These are phyloP conservation scores for Tulasnella sp. DNA, from an alignment of 768 basidiomycete genomes.

Conservation along the genomic window DNA sequence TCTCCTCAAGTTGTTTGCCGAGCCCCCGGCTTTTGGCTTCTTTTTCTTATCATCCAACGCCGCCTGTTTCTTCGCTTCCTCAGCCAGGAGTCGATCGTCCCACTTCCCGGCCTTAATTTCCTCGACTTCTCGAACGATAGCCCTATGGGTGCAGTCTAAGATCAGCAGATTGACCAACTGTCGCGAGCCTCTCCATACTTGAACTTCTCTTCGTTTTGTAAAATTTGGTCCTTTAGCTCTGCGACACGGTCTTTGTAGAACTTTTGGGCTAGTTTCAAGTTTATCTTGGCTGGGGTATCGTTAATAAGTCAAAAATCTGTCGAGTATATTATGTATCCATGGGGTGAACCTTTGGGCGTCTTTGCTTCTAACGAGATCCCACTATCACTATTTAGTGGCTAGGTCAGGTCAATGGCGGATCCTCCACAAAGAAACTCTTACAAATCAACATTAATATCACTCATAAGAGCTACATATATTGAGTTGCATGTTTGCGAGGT, in stretches of 20 bases:
- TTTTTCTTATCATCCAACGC: not conserved
- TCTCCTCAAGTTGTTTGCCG: not conserved
- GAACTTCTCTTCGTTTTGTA: slow-evolving; percentile 71
- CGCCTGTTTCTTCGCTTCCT: slow-evolving; percentile 35
- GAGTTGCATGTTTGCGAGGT: slow-evolving; percentile 65
- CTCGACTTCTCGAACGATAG: slow-evolving; percentile 67
- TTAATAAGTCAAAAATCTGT: not conserved
- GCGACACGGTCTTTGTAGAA: slow-evolving; percentile 65
- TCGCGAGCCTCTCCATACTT: slow-evolving; percentile 46
- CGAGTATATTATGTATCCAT: slow-evolving; percentile 28
- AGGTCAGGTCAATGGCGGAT: not conserved
- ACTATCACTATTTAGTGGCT: not conserved
- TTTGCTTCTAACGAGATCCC: slow-evolving; percentile 49
- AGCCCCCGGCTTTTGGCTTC: not conserved
- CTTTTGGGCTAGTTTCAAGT: slow-evolving; percentile 68
- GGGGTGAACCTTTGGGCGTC: slow-evolving; percentile 47
- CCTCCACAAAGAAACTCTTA: slow-evolving; percentile 37
- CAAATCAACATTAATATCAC: slow-evolving; percentile 61
- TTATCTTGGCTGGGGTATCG: slow-evolving; percentile 49
- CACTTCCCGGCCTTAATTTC: slow-evolving; percentile 64
- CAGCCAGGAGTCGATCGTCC: slow-evolving; percentile 51
- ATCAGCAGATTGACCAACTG: not conserved
- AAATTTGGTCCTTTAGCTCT: slow-evolving; percentile 68
- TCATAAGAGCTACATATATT: slow-evolving; percentile 65
- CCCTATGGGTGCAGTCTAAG: slow-evolving; percentile 40